Base-by-base conservation (phyloP, 768 basidiomycete genomes). In the Sistotremastrum niveocremeum region DNA sequence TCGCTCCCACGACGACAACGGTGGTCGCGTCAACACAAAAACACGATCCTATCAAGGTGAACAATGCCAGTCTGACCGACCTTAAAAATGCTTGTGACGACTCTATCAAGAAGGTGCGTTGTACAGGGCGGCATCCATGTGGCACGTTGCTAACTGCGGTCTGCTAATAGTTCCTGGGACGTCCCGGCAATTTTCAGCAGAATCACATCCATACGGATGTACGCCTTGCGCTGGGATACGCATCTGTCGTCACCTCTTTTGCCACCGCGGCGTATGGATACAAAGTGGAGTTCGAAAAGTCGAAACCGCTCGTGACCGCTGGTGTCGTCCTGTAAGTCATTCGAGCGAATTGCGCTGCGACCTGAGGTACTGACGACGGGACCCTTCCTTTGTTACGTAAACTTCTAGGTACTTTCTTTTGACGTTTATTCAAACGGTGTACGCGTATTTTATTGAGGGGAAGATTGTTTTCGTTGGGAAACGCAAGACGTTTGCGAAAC, bases 131-230 rank as follows among this genome's bases (percentile, higher is more conserved):
- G 11, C 32, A 41, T 46, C 8, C n/a, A 28, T 6, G 9, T 52
- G 12, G 41, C 37, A 31, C 35, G 37, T 32, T 46, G 43, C 32
- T 44, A 46, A 36, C 3, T 29, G 7, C 20, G 31, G 29, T 37
- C 39, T 30, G 44, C n/a, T 8, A 46, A n/a, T 60, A 93, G 88
- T 85, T 80, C 59, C 70, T 93, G 38, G 76, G 84, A 45, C 72
- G 81, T 46, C 84, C 84, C 6, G 78, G 81, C 45, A 62, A 88
- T 36, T 97, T 91, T 69, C 85, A 83, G 49, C 84, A 85, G 59
- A 88, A 79, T 35, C 74, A 93, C 62, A 67, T 76, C 38, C 90
- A 97, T 54, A 89, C 87, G 2, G 91, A 95, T 57, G 79, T 95
- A 7, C 79, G 87, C 42, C 73, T 98, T 38, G 78, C 67, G 0